Evolutionary conservation across 768 basidiomycete species (phyloP).

Genomic region (Pleurotus sapidus): DNA sequence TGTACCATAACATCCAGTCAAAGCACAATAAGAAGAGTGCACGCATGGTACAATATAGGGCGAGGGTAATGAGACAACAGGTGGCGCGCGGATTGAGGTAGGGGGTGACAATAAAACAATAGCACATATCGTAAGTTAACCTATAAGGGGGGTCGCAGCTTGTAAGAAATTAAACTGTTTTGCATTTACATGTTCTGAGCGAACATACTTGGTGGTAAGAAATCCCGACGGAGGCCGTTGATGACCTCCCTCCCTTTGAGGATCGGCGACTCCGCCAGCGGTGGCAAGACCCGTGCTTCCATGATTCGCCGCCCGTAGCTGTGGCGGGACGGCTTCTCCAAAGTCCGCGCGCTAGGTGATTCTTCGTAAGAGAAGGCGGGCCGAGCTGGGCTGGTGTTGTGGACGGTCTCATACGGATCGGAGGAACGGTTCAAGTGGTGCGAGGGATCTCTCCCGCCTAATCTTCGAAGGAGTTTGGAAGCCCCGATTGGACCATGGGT

Average conservation of each 20-base stretch:
- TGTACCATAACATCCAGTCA: too few species aligned
- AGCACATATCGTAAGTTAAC: not conserved
- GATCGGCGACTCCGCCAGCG: not conserved
- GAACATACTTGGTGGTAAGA: slow-evolving; percentile 6
- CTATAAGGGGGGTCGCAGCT: not conserved
- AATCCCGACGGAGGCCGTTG: not conserved
- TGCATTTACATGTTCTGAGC: slow-evolving; percentile 4
- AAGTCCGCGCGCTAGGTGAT: slow-evolving; percentile 50
- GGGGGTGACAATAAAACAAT: not conserved
- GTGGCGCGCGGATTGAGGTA: not conserved
- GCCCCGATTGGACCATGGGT: slow-evolving; percentile 40
- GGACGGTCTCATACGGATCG: slow-evolving; percentile 6
- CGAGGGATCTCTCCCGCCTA: slow-evolving; percentile 19
- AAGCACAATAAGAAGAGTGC: not conserved
- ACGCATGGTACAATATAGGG: not conserved
- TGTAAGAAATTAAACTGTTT: not conserved
- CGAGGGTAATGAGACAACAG: not conserved
- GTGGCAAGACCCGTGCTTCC: not conserved
- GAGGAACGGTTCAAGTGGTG: not conserved
- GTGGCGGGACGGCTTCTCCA: slow-evolving; percentile 21
- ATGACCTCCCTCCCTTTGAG: not conserved
- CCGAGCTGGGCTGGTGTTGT: slow-evolving; percentile 13
- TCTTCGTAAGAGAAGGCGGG: slow-evolving; percentile 36
- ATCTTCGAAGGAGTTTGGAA: slow-evolving; percentile 54
- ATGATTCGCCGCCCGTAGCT: not conserved